Base-by-base conservation (phyloP, 1,284 basidiomycete genomes). In the Veloboletus limbatus region DNA sequence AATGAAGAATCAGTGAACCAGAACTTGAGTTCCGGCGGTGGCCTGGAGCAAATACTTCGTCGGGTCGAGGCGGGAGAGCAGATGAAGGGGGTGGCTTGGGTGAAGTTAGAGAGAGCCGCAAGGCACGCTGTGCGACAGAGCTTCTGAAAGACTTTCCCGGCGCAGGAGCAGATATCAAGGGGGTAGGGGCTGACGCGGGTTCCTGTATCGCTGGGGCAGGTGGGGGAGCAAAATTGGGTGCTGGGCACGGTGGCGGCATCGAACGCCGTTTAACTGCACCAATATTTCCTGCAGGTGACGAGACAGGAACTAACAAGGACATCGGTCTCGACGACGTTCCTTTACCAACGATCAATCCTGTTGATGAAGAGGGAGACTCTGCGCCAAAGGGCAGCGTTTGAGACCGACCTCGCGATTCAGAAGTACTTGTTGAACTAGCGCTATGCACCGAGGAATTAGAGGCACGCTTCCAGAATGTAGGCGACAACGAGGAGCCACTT, bases 221-320 rank as follows among this genome's bases (percentile, higher is more conserved):
- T 24, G 85, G 85, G 10, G 83, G 76, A 8, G 85, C 83, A 44
- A 74, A 75, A 16, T 73, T 81, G 0, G 85, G 85, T 6, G 82
- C 77, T 27, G 85, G 85, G 10, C 82, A 78, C 3, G 85, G 84
- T 8, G 82, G 82, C 2, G 82, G 82, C 60, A 83, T 74, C 5
- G 82, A 85, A 26, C 70, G 59, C 35, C 85, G 72, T 60, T 82
- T 73, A 11, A 72, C 57, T 5, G 73, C 67, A 42, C 51, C 52
- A 16, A 40, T 32, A 40, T 53, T 40, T n/a, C 49, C 43, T 26
- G 51, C 39, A 14, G 50, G 43, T 13, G 46, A 52, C 16, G 52
- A 47, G 8, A 50, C 39, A 31, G 51, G 30, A 26, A 48, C 54
- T 22, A 46, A 54, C 33, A 57, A 48, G 27, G 55, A 58, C 45